phyloP scores from a whole-genome alignment of 371 early-diverging fungal species.

The Blastocladiella emersonii region DNA sequence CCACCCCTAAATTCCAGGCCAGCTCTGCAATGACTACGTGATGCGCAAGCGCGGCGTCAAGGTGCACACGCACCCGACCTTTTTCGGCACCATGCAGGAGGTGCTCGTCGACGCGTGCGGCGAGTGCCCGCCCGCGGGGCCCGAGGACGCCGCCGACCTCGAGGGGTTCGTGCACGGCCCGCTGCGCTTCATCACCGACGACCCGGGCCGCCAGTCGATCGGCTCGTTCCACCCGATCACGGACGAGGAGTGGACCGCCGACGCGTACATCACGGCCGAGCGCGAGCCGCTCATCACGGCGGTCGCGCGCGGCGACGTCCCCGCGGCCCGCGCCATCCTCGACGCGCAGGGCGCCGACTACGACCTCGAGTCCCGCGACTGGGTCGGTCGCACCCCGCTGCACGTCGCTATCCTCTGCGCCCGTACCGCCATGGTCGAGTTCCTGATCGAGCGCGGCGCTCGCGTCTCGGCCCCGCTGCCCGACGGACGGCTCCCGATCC shows the following conservation, averaged over 20 bases:
- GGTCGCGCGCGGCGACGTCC: neutral
- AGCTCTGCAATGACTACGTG: too few species aligned
- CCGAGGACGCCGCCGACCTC: conserved; percentile 9
- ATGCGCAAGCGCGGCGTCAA: neutral
- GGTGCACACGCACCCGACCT: conserved; percentile 18
- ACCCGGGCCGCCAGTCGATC: conserved; percentile 20
- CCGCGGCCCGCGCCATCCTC: neutral
- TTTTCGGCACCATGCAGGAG: conserved; percentile 18
- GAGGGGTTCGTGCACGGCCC: conserved; percentile 11
- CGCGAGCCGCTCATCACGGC: neutral
- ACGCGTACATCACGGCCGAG: neutral
- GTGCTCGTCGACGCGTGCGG: conserved; percentile 17
- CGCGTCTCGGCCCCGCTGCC: neutral
- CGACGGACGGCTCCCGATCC: neutral
- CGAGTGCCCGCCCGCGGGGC: conserved; percentile 11
- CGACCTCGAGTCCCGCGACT: neutral
- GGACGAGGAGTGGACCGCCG: neutral
- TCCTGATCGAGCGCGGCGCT: neutral
- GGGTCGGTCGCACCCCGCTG: neutral
- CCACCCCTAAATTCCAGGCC: too few species aligned
- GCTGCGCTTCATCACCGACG: conserved; percentile 15
- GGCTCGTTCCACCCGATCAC: conserved; percentile 11
- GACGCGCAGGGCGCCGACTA: neutral
- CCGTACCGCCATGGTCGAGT: neutral
- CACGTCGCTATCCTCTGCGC: neutral